Evolutionary conservation across 805 yeast genomes (phyloP).

Genomic region (Saccharomycopsis oosterbeekiorum): DNA sequence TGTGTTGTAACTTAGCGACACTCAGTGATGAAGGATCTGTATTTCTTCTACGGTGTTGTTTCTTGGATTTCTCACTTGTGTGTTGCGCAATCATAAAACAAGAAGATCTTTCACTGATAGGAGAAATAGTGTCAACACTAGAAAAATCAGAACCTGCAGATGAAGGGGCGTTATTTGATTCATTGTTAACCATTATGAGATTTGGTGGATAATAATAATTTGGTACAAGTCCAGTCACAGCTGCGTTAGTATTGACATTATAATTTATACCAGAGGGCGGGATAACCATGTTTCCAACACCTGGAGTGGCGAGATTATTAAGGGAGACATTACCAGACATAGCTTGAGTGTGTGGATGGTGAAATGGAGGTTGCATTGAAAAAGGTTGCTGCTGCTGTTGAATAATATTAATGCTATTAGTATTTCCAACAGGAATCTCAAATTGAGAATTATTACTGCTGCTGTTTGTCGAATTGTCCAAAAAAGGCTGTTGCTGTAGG

Average conservation of each 20-base stretch:
- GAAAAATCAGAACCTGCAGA: neutral
- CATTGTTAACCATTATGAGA: neutral
- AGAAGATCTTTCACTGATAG: neutral
- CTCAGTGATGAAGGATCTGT: conserved; percentile 11
- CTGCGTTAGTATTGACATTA: conserved; percentile 20
- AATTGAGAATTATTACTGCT: neutral
- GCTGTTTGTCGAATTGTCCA: neutral
- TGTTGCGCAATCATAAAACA: neutral
- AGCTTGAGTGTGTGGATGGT: conserved; percentile 18
- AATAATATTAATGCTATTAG: neutral
- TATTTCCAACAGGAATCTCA: neutral
- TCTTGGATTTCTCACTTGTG: conserved; percentile 5
- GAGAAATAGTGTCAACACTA: neutral
- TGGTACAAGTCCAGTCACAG: conserved; percentile 6
- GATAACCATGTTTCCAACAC: neutral
- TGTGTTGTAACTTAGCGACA: neutral
- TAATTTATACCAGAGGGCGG: conserved; percentile 9
- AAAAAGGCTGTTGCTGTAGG: neutral
- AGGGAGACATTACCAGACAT: neutral
- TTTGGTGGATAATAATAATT: neutral
- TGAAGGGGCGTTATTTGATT: neutral
- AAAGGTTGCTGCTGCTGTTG: conserved; percentile 4
- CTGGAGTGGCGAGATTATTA: neutral
- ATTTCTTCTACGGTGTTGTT: conserved; percentile 14
- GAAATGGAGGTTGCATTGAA: conserved; percentile 16